Evolutionary conservation across 805 yeast genomes (phyloP).

Genomic region (Yarrowia osloensis): DNA sequence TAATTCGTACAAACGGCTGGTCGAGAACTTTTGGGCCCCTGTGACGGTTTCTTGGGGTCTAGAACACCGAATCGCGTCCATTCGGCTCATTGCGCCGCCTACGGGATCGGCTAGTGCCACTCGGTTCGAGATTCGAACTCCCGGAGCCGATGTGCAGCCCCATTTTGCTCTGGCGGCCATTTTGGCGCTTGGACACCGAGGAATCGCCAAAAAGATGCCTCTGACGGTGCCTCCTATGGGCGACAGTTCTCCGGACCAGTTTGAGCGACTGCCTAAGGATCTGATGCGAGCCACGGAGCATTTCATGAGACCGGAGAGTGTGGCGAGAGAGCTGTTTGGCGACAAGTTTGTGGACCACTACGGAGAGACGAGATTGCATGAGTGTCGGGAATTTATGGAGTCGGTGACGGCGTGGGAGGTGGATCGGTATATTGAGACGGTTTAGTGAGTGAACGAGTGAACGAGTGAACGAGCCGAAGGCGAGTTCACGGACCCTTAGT

Average conservation of each 20-base stretch:
- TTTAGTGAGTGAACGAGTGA: constrained; percentile 29
- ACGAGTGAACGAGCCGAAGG: no score
- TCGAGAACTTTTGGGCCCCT: constrained; percentile 45
- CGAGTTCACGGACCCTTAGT: no score
- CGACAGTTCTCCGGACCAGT: constrained; percentile 34
- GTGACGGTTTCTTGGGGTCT: constrained; percentile 44
- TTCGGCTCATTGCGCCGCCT: constrained; percentile 41
- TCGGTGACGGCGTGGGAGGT: constrained; percentile 45
- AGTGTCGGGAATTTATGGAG: constrained; percentile 39
- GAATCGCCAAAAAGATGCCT: constrained; percentile 38
- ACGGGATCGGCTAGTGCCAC: constrained; percentile 38
- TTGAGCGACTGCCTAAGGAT: constrained; percentile 39
- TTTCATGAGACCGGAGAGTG: constrained; percentile 37
- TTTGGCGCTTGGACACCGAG: constrained; percentile 41
- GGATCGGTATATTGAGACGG: constrained; percentile 41
- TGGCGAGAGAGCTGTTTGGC: constrained; percentile 46
- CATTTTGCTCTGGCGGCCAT: constrained; percentile 44
- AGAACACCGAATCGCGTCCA: constrained; percentile 43
- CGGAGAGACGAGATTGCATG: constrained; percentile 41
- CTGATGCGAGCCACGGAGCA: constrained; percentile 38
- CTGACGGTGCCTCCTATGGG: constrained; percentile 41
- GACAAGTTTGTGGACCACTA: constrained; percentile 43
- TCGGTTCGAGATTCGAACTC: constrained; percentile 43
- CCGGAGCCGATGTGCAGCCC: constrained; percentile 45
- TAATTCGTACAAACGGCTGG: constrained; percentile 44